Percentiles rank a stretch among this genome's conserved stretches.
Evolutionary conservation across 2,329 filamentous ascomycete genomes (phyloP).

Genomic region (Sordariomycetes sp.): DNA sequence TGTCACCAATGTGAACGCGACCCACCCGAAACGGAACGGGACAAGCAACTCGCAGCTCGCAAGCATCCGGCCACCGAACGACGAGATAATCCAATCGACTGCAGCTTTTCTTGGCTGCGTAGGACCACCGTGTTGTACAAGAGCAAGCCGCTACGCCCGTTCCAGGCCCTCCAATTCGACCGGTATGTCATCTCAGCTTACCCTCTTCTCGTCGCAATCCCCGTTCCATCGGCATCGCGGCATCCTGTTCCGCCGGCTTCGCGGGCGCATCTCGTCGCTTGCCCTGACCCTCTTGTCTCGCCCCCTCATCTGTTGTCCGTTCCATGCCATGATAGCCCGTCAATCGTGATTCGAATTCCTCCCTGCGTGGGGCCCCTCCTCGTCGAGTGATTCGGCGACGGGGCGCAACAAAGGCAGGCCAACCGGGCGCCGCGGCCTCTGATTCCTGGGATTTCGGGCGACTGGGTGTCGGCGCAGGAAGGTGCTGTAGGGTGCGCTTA

Average conservation of each 20-base stretch:
- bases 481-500: not conserved
- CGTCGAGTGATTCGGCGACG: not conserved
- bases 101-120: not conserved
- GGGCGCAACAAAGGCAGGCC: not conserved
- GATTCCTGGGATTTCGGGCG: not conserved
- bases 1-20: not conserved
- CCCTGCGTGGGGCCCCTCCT: not conserved
- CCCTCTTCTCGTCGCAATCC: not conserved
- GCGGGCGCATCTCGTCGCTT: not conserved
- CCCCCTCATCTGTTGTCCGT: not conserved
- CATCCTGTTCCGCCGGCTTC: not conserved
- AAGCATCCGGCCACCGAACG: not conserved
- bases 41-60: not conserved
- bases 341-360: not conserved
- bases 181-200: not conserved
- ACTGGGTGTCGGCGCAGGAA: not conserved
- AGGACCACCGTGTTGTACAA: not conserved
- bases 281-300: not conserved
- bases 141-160: not conserved
- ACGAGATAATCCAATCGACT: not conserved
- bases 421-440: not conserved
- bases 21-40: not conserved
- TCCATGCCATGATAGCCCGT: not conserved
- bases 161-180: not conserved
- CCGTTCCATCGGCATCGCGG: not conserved